Percentiles rank a stretch among this genome's conserved stretches.
These are phyloP conservation scores for Erodium maritimum DNA, from an alignment of 345 rosid species.

Conservation along the genomic window DNA sequence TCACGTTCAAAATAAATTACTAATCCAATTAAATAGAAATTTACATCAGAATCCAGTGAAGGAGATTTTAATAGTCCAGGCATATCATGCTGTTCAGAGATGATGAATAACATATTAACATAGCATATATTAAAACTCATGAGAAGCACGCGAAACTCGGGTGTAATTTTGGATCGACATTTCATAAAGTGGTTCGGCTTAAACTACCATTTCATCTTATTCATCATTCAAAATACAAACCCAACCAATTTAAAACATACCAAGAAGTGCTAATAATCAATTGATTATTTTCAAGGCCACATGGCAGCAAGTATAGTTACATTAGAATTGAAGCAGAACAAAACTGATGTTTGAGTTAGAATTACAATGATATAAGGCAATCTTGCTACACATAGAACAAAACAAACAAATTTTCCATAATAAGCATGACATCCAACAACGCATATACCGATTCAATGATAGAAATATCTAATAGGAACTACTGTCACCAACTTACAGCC, in stretches of 20 bases:
- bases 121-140: not conserved
- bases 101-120: not conserved
- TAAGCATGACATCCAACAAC: not conserved
- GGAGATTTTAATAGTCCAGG: not conserved
- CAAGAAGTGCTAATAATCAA: too few species aligned
- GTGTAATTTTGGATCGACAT: not conserved
- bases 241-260: not conserved
- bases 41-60: not conserved
- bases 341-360: too few species aligned
- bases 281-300: too few species aligned
- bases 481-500: constrained; percentile 49
- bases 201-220: not conserved
- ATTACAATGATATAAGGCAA: not conserved
- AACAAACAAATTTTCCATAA: not conserved
- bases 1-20: not conserved
- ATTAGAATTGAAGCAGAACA: not conserved
- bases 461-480: not conserved
- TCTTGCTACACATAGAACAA: not conserved
- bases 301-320: too few species aligned
- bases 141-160: not conserved
- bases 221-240: not conserved
- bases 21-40: not conserved
- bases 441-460: not conserved
- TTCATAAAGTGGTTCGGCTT: not conserved
- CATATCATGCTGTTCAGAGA: not conserved